Evolutionary conservation across 352 stramenopile genomes (phyloP).

Genomic region (Globisporangium polare): DNA sequence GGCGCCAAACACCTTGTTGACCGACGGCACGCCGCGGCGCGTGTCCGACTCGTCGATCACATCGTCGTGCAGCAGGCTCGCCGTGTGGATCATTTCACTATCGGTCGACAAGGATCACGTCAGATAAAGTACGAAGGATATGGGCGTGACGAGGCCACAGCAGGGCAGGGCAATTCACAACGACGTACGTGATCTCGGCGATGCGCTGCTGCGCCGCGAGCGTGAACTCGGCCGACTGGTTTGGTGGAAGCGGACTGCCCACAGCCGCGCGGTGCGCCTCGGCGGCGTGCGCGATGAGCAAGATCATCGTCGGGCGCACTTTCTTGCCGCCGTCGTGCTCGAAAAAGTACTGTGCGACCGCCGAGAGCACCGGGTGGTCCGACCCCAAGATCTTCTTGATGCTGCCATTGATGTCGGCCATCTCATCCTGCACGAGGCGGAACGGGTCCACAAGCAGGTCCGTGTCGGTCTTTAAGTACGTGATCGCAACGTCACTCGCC

Average conservation of each 20-base stretch:
- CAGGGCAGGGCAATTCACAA: not conserved
- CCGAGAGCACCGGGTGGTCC: slow-evolving; percentile 96
- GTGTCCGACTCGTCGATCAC: slow-evolving; percentile 98
- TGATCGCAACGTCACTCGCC: slow-evolving; percentile 28
- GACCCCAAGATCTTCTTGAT: slow-evolving; percentile 96
- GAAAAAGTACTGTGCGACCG: slow-evolving; percentile 96
- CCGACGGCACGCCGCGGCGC: slow-evolving; percentile 89
- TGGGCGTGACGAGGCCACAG: not conserved
- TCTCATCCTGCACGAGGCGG: slow-evolving; percentile 86
- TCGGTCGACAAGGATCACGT: slow-evolving; percentile 21
- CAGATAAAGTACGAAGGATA: not conserved
- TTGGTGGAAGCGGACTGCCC: slow-evolving; percentile 33
- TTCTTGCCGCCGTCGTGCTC: slow-evolving; percentile 97
- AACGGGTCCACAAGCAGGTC: slow-evolving; percentile 89
- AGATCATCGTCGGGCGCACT: slow-evolving; percentile 96
- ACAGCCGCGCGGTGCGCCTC: slow-evolving; percentile 67
- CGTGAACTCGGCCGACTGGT: slow-evolving; percentile 75
- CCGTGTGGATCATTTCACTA: slow-evolving; percentile 98
- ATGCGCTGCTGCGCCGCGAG: slow-evolving; percentile 68
- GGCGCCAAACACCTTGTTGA: slow-evolving; percentile 97
- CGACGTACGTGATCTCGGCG: slow-evolving; percentile 79
- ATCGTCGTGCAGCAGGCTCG: slow-evolving; percentile 98
- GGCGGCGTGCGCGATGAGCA: slow-evolving; percentile 92
- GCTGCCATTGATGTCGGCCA: slow-evolving; percentile 90
- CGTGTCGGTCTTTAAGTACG: slow-evolving; percentile 52